Percentiles rank a stretch among this genome's conserved stretches.
phyloP scores from a whole-genome alignment of 2,329 filamentous ascomycete genomes.

The Colletotrichum scovillei region DNA sequence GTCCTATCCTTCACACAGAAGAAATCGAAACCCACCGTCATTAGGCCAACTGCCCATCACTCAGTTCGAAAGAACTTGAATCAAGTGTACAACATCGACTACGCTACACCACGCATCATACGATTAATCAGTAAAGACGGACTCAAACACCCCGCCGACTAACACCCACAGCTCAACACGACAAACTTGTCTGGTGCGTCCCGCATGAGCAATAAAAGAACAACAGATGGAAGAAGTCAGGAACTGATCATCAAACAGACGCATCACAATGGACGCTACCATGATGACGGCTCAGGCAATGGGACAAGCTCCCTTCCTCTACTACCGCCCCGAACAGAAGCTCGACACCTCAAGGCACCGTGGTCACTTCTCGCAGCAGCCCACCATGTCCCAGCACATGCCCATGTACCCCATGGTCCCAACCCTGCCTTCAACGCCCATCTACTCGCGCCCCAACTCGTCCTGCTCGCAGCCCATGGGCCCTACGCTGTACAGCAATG shows the following conservation, averaged over 20 bases:
- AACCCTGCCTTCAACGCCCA: constrained; percentile 70
- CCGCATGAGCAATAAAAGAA: constrained; percentile 2
- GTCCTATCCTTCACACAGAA: constrained; percentile 55
- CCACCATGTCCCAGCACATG: constrained; percentile 56
- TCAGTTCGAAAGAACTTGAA: constrained; percentile 38
- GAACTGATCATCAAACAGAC: constrained; percentile 40
- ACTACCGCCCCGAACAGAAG: constrained; percentile 83
- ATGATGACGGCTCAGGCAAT: constrained; percentile 69
- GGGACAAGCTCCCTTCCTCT: constrained; percentile 84
- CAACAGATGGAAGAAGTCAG: neutral
- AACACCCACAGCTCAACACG: constrained; percentile 27
- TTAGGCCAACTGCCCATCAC: constrained; percentile 48
- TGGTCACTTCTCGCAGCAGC: constrained; percentile 74
- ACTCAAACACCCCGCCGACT: constrained; percentile 15
- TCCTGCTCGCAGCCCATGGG: constrained; percentile 71
- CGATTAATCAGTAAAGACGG: constrained; percentile 22
- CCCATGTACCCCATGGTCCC: constrained; percentile 66
- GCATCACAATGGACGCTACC: constrained; percentile 71
- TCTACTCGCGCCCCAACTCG: constrained; percentile 74
- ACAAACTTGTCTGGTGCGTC: constrained; percentile 46
- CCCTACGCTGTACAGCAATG: constrained; percentile 66
- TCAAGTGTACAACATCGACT: constrained; percentile 40
- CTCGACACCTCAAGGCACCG: constrained; percentile 76
- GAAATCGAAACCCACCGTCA: constrained; percentile 36
- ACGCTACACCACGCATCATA: constrained; percentile 16